Evolutionary conservation across 2,329 filamentous ascomycete species (phyloP), one percentile per base, ranked within the genome.

Genomic region (Neofusicoccum laricinum): DNA sequence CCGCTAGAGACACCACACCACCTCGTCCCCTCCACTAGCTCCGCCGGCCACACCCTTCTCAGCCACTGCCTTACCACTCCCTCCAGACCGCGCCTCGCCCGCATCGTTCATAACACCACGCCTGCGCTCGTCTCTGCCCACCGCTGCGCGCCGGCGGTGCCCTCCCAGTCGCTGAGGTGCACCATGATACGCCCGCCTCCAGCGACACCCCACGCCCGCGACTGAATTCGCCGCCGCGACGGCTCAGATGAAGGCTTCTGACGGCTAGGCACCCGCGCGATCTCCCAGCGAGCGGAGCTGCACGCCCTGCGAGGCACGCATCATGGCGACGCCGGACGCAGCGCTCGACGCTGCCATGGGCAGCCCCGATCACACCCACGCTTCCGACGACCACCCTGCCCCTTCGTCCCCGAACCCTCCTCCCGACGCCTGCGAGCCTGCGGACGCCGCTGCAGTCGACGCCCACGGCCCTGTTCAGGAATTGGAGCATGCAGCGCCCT

Each of bases 141-240:
- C 66, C 62, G 49, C 63, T 40, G 36, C 45, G 43, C n/a, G 46
- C 30, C 51, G 51, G 63, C 62, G 64, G 64, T 66, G 61, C 34
- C 53, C 57, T 51, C 32, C 19, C 58, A 38, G 50, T 65, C 62
- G 66, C 65, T 53, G 62, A 66, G 58, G 62, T 65, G 66, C 73
- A 75, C 69, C 32, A 76, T 76, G 73, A 71, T 65, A 71, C 69
- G 64, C 65, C 66, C 66, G 50, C 65, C 68, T 64, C 67, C 55
- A 57, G 53, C 65, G 48, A 59, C 55, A 19, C 55, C 55, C 55
- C 55, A 40, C 55, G 55, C 55, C 63, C 30, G 55, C 55, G 55
- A 59, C 55, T 59, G 40, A 59, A 45, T 46, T 59, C 55, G 41
- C 55, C 55, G 55, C 55, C 30, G 55, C 55, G 30, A 59, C 55